phyloP scores from a whole-genome alignment of 2,329 filamentous ascomycete genomes.

The Cercospora beticola region DNA sequence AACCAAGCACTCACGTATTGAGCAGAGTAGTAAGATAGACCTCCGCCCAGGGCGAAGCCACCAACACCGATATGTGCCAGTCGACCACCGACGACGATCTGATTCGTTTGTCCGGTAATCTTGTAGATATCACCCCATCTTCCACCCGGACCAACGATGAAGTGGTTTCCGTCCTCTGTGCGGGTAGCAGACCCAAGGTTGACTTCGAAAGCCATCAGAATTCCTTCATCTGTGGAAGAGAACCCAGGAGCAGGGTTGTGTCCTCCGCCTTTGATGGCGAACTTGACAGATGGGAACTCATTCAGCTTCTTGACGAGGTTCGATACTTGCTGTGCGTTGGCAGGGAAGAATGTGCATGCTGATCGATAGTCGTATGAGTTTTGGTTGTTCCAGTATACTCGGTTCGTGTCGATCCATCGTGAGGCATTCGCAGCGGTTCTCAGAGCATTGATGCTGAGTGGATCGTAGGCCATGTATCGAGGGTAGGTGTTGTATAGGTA shows the following conservation, averaged over 20 bases:
- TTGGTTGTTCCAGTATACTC: conserved; percentile 28
- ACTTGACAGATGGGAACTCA: conserved; percentile 49
- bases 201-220: conserved; percentile 48
- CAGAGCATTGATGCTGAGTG: conserved; percentile 16
- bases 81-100: conserved; percentile 22
- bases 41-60: conserved; percentile 23
- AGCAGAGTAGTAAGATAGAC: conserved; percentile 24
- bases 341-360: conserved; percentile 43
- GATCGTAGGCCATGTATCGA: conserved; percentile 24
- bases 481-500: conserved; percentile 27
- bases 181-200: conserved; percentile 40
- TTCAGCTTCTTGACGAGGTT: conserved; percentile 53
- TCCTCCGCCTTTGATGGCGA: conserved; percentile 56
- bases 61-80: conserved; percentile 23
- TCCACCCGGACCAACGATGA: conserved; percentile 23
- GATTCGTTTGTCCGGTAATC: conserved; percentile 20
- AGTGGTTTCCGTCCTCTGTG: conserved; percentile 26
- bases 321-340: conserved; percentile 53
- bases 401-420: conserved; percentile 24
- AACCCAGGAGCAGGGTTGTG: conserved; percentile 51
- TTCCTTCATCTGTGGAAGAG: conserved; percentile 47
- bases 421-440: conserved; percentile 19
- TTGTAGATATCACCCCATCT: conserved; percentile 29
- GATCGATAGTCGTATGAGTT: conserved; percentile 26
- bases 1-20: conserved; percentile 17